Conservation (phyloP, 163 green algal species). For the Chlamydomonas reinhardtii region DNA sequence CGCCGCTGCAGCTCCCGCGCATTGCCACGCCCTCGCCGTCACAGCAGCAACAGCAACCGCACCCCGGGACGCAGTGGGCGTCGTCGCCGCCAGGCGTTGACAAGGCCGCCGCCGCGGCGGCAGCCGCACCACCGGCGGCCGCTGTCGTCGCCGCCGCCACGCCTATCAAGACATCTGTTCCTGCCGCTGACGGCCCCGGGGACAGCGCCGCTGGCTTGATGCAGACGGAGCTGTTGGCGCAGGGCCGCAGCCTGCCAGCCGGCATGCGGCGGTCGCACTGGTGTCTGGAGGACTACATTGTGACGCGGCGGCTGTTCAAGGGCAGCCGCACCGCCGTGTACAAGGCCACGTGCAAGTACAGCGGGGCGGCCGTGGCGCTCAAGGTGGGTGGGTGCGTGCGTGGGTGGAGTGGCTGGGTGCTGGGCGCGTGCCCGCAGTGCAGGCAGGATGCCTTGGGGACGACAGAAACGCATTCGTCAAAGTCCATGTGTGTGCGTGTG, state of each 20-base stretch:
- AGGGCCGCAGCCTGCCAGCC: not conserved
- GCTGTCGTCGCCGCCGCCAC: too few relatives aligned
- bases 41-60: not conserved
- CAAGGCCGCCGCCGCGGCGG: too few relatives aligned
- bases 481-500: conserved; percentile 7
- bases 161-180: not conserved
- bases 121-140: too few relatives aligned
- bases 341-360: not conserved
- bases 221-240: not conserved
- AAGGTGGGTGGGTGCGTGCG: conserved; percentile 22
- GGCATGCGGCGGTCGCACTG: too few relatives aligned
- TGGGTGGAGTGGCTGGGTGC: conserved; percentile 11
- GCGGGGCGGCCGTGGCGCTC: not conserved
- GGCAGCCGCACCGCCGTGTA: too few relatives aligned
- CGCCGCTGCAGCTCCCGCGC: not conserved
- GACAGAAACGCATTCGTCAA: too few relatives aligned
- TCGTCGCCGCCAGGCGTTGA: too few relatives aligned
- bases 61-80: too few relatives aligned
- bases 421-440: too few relatives aligned
- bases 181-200: not conserved
- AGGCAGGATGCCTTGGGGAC: too few relatives aligned
- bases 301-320: not conserved
- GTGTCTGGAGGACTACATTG: not conserved
- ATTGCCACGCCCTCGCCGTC: too few relatives aligned
- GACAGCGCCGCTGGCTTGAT: not conserved